Conservation (phyloP, 2,329 filamentous ascomycete genomes). For the Ploettnerulaceae sp. region DNA sequence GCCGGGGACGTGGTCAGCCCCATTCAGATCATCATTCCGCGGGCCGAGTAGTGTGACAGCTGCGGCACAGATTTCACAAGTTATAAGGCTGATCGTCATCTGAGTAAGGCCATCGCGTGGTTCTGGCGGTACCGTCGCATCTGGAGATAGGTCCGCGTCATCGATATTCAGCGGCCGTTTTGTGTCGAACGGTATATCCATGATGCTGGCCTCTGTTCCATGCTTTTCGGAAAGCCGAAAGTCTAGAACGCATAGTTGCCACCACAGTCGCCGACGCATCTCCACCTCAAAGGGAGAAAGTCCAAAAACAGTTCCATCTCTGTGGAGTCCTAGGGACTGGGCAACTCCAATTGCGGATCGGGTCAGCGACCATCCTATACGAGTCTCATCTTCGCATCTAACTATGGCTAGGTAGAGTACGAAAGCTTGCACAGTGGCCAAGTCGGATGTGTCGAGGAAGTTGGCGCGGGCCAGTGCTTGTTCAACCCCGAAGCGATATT, state of each 20-base stretch:
- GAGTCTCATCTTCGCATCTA: constrained; percentile 46
- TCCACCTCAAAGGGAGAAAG: constrained; percentile 49
- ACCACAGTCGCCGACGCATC: constrained; percentile 57
- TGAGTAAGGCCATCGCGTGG: constrained; percentile 51
- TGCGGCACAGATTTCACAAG: constrained; percentile 6
- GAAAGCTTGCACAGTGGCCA: constrained; percentile 58
- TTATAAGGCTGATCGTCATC: constrained; percentile 38
- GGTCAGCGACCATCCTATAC: constrained; percentile 59
- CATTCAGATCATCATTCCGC: background rate
- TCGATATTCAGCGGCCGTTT: constrained; percentile 52
- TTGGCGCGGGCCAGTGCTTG: constrained; percentile 57
- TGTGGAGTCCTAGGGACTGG: constrained; percentile 41
- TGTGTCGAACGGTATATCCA: constrained; percentile 4
- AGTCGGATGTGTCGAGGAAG: constrained; percentile 55
- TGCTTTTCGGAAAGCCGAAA: constrained; percentile 43
- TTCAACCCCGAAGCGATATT: constrained; percentile 45
- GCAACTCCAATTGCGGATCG: constrained; percentile 52
- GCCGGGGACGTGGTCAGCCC: background rate
- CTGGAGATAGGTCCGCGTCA: constrained; percentile 45
- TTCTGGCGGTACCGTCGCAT: constrained; percentile 43
- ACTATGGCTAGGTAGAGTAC: constrained; percentile 52
- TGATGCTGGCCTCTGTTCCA: constrained; percentile 4
- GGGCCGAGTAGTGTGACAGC: background rate
- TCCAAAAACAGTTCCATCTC: constrained; percentile 37
- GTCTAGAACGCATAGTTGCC: constrained; percentile 56